Conservation (phyloP, 805 yeast species). For the Candida lessepsii region DNA sequence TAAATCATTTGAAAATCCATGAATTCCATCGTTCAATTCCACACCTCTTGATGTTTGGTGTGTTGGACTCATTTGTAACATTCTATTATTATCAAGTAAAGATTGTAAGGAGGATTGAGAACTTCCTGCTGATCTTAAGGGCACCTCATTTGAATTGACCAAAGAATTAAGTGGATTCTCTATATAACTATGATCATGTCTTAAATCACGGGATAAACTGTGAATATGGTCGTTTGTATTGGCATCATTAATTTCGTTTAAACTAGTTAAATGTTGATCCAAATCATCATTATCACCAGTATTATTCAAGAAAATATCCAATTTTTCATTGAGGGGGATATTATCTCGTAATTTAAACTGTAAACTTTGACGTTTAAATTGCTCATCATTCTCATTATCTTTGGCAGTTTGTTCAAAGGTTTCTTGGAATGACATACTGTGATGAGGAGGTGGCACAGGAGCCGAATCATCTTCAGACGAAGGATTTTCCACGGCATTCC, state of each 20-base stretch:
- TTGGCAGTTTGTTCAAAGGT: slow-evolving; percentile 7
- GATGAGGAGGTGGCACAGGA: slow-evolving; percentile 32
- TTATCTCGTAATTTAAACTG: slow-evolving; percentile 17
- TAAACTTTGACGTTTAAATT: background rate
- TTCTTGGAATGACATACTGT: slow-evolving; percentile 12
- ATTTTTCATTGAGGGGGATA: slow-evolving; percentile 43
- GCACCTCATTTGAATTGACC: slow-evolving; percentile 23
- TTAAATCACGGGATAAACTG: slow-evolving; percentile 31
- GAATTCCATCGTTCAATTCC: slow-evolving; percentile 41
- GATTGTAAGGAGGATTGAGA: slow-evolving; percentile 43
- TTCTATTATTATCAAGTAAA: slow-evolving; percentile 28
- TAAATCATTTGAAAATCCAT: slow-evolving; percentile 39
- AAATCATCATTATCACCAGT: slow-evolving; percentile 20
- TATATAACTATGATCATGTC: slow-evolving; percentile 17
- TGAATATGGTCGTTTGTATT: slow-evolving; percentile 36
- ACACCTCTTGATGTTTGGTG: slow-evolving; percentile 26
- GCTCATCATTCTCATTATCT: slow-evolving; percentile 18
- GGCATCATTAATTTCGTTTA: slow-evolving; percentile 23
- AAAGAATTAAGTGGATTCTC: slow-evolving; percentile 37
- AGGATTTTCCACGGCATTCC: slow-evolving; percentile 14
- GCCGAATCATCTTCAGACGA: slow-evolving; percentile 24
- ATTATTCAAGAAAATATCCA: slow-evolving; percentile 37
- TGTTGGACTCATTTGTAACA: slow-evolving; percentile 19
- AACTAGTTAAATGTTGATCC: slow-evolving; percentile 35
- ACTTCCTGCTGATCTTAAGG: slow-evolving; percentile 32